Evolutionary conservation across 176 grass and related monocot species (phyloP).

Genomic region (Coix lacrymajobi): DNA sequence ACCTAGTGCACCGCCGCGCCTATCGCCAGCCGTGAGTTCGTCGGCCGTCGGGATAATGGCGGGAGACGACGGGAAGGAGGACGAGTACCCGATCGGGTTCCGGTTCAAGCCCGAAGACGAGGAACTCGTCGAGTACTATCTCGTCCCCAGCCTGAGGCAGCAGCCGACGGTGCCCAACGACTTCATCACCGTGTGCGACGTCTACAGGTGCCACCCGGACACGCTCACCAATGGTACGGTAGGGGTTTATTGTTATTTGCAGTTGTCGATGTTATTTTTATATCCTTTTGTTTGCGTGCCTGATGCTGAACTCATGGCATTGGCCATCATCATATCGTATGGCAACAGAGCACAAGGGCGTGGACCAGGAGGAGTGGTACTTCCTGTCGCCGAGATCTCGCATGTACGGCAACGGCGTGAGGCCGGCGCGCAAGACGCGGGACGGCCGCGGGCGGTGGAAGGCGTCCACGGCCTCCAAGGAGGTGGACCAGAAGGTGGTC

Average conservation of each 20-base stretch:
- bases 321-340: not conserved
- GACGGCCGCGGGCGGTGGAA: constrained; percentile 39
- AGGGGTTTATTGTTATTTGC: not conserved
- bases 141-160: constrained; percentile 18
- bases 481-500: not conserved
- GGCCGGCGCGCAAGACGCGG: constrained; percentile 19
- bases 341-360: not conserved
- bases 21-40: not conserved
- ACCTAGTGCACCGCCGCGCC: not conserved
- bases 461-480: not conserved
- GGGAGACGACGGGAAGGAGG: not conserved
- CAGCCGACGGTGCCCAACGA: not conserved
- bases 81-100: not conserved
- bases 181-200: constrained; percentile 8
- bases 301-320: not conserved
- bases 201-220: not conserved
- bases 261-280: not conserved
- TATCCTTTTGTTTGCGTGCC: not conserved
- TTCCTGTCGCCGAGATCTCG: constrained; percentile 31
- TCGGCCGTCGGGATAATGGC: not conserved
- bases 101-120: constrained; percentile 18
- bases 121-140: constrained; percentile 26
- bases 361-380: constrained; percentile 12
- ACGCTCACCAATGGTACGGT: not conserved
- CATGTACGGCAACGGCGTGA: constrained; percentile 17